These are phyloP conservation scores for Fusarium compactum DNA, from an alignment of 2,329 filamentous ascomycete genomes.

Conservation along the genomic window DNA sequence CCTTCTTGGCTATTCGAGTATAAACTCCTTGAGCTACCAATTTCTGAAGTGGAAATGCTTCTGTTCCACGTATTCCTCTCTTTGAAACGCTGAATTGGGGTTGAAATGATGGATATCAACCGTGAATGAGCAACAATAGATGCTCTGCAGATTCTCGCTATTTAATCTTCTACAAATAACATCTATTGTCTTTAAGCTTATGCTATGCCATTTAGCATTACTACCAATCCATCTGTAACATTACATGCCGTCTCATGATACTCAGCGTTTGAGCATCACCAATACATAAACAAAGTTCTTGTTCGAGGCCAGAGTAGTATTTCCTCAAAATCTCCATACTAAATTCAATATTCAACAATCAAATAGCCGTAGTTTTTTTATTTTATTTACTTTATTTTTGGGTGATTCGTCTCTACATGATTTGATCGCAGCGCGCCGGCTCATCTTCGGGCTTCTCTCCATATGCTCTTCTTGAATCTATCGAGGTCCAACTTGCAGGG, in stretches of 20 bases:
- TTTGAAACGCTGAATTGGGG: not conserved
- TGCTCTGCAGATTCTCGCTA: not conserved
- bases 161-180: not conserved
- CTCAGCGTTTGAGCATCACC: not conserved
- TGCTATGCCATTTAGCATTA: not conserved
- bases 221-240: not conserved
- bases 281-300: not conserved
- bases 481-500: conserved; percentile 18
- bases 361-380: not conserved
- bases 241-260: not conserved
- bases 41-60: not conserved
- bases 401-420: not conserved
- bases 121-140: not conserved
- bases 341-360: not conserved
- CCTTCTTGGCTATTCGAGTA: not conserved
- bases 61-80: not conserved
- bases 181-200: not conserved
- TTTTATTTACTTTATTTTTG: not conserved
- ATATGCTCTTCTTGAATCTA: conserved; percentile 11
- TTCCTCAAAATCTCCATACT: not conserved
- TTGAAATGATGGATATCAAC: not conserved
- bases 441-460: conserved; percentile 38
- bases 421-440: conserved; percentile 12
- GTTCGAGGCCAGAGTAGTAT: not conserved
- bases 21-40: not conserved